Evolutionary conservation across 768 basidiomycete genomes (phyloP), one percentile per base, ranked within the genome.

Genomic region (Coprinellus micaceus): DNA sequence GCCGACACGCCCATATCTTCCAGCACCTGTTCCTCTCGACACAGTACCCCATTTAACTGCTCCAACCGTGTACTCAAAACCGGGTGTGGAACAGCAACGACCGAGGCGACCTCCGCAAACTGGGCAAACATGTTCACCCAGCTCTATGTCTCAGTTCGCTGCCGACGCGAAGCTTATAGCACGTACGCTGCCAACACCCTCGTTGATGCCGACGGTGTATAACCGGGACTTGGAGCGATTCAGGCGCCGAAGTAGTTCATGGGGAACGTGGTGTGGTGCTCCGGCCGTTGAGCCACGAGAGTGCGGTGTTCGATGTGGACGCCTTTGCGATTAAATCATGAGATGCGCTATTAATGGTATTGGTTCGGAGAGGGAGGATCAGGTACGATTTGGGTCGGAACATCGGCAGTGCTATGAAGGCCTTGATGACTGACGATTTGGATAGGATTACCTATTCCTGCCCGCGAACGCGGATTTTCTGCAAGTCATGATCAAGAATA

Each of bases 271-370:
- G 93, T 53, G 78, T 93, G 3, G 62, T 75, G 4, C 74, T 94
- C 1, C 90, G 89, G 0, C 79, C 82, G 0, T 67, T 90, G 57
- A 70, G 64, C 4, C 81, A 87, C 24, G 81, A 88, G 52, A 78
- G 78, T 0, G 74, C 92, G 2, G 66, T 88, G 17, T 71, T 92
- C 50, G 86, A 89, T 59, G 69, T 94, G 41, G 82, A 88, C 58
- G 80, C 80, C 10, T 76, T 77, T 30, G 82, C 78, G 6, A 69
- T 80, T 39, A 86, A 82, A 63, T 88, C 89, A 0, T 93, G 90
- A 67, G 93, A 94, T 64, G 83, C 85, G 0, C 69, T 91, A 78
- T 90, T 53, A 94, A 94, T 58, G 90, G 89, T 0, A 71, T 94
- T 25, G 87, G 90, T 65, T 90, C 91, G 7, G 76, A 89, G 60